phyloP scores from a whole-genome alignment of 208 protist genomes.

The Acanthamoeba quina region DNA sequence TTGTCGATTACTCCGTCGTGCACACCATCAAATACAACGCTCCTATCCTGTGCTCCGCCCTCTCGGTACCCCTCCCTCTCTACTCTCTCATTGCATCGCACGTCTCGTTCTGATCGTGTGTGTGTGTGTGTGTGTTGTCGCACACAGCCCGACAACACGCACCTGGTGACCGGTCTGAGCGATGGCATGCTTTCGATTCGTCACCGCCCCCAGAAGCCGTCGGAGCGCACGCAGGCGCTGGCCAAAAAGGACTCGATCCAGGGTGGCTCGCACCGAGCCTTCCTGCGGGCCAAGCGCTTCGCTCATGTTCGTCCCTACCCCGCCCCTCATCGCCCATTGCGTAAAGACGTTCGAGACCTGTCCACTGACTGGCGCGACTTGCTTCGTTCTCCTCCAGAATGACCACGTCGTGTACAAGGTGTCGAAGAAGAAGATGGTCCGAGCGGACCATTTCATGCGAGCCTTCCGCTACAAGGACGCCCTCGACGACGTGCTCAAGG shows the following conservation, averaged over 20 bases:
- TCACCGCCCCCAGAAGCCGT: constrained; percentile 12
- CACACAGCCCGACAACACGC: constrained; percentile 79
- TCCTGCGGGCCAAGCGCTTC: constrained; percentile 65
- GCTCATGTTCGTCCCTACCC: neutral
- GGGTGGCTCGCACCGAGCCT: constrained; percentile 70
- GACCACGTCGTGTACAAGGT: constrained; percentile 7
- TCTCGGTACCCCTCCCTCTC: constrained; percentile 72
- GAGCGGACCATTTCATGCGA: constrained; percentile 76
- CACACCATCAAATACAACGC: constrained; percentile 82
- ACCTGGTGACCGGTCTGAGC: constrained; percentile 79
- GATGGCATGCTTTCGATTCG: constrained; percentile 80
- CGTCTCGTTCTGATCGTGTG: neutral
- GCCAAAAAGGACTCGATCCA: neutral
- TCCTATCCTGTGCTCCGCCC: constrained; percentile 77
- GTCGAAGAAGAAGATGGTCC: neutral
- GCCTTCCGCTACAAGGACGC: constrained; percentile 81
- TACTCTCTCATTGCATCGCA: too few relatives aligned
- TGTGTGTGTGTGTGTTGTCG: constrained; percentile 30
- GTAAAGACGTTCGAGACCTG: neutral
- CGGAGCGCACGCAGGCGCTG: constrained; percentile 19
- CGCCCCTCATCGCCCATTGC: neutral
- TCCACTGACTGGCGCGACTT: neutral
- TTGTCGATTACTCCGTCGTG: constrained; percentile 79
- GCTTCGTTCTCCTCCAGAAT: neutral
- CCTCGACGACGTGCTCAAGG: constrained; percentile 76